A percentile compares a stretch with the other conserved stretches of the same genome.
Evolutionary conservation across 805 yeast genomes (phyloP).

Genomic region (Starmerella lactis-condensi): DNA sequence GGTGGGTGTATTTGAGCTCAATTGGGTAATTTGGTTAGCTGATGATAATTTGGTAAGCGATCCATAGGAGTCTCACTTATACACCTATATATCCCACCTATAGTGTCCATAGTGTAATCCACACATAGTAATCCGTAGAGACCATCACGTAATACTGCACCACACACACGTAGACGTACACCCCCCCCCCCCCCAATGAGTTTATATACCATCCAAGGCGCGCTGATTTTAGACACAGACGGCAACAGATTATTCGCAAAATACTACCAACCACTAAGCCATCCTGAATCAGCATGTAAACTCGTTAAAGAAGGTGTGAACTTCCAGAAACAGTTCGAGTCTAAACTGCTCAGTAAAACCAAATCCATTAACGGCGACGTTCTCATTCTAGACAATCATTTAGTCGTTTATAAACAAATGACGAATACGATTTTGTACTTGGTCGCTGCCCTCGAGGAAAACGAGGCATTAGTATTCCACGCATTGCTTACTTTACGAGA

Average conservation of each 20-base stretch:
- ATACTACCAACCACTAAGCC: conserved; percentile 44
- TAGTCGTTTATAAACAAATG: conserved; percentile 72
- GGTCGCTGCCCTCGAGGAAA: conserved; percentile 62
- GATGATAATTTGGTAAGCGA: not conserved
- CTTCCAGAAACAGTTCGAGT: conserved; percentile 64
- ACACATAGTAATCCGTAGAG: too few species aligned
- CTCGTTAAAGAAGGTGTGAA: conserved; percentile 28
- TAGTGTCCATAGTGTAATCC: too few species aligned
- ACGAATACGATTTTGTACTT: conserved; percentile 57
- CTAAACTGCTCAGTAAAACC: conserved; percentile 52
- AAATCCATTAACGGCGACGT: conserved; percentile 66
- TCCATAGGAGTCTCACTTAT: too few species aligned
- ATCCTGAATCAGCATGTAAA: conserved; percentile 28
- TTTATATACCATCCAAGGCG: conserved; percentile 65
- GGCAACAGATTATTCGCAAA: conserved; percentile 71
- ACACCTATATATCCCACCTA: too few species aligned
- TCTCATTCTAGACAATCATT: conserved; percentile 54
- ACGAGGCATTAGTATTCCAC: conserved; percentile 61
- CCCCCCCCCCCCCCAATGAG: conserved; percentile 25
- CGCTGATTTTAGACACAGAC: conserved; percentile 59
- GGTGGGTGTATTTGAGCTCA: too few species aligned
- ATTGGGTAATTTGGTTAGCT: too few species aligned
- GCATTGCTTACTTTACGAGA: conserved; percentile 63
- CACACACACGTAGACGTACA: too few species aligned
- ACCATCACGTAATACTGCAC: too few species aligned